Evolutionary conservation across 805 yeast genomes (phyloP), one percentile per base, ranked within the genome.

Genomic region (Schwanniomyces polymorphus): DNA sequence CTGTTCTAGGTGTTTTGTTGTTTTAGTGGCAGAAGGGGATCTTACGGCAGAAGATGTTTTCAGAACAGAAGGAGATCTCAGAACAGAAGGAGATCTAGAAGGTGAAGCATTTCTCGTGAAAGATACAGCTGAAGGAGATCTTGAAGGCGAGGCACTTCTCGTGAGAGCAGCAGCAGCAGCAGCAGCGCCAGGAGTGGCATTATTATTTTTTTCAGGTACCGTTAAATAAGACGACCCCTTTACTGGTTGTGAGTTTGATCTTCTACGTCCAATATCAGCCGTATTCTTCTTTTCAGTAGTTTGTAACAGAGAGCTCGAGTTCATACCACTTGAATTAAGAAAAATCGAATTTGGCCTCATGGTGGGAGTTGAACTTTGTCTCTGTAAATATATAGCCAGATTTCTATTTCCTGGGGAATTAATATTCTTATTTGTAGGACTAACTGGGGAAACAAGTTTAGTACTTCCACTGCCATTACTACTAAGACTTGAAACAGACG

Each of bases 161-260:
- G 47, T 50, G 2, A 37, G 27, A 9, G 39, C 39, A 12, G 47
- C 56, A 43, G 63, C 54, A 1, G 73, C 73, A 11, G 68, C 59
- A 9, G 72, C 71, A 2, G 74, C 74, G 1, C 67, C 70, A 7
- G 61, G 55, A n/a, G 68, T 51, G n/a, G 67, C 66, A 25, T 27
- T 27, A 8, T 21, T 14, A 5, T 41, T 27, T 12, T 33, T 44
- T 17, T 44, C 47, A 25, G 45, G 37, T 11, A 35, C 14, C 11
- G 37, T 38, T 3, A 37, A 28, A 25, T 33, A 26, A 18, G 46
- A 29, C 8, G 45, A 37, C 14, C 42, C 38, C 10, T 42, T 48
- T 10, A 46, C 48, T 1, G 75, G 75, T 45, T 70, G 75, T 6
- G 76, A 70, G 47, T 62, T 68, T 4, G 76, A 63, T 41, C 76